Evolutionary conservation across 306 rosid genomes (phyloP), one percentile per base, ranked within the genome.

Genomic region (Medicago lupulina): DNA sequence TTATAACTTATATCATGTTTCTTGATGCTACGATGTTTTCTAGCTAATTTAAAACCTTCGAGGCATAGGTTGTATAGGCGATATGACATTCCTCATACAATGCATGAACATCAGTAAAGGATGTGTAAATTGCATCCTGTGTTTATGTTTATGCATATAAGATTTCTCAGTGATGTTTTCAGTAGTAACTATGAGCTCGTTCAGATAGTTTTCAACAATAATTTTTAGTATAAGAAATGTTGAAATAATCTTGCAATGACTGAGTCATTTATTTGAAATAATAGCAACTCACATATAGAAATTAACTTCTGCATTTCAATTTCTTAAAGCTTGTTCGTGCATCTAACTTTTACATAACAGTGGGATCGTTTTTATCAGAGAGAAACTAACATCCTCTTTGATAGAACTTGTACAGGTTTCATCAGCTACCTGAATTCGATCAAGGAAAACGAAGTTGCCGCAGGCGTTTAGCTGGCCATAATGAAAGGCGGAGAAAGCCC

Each of bases 361-460:
- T 1, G 21, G 2, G 4, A 53, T 10, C 25, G 17, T 53, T 16
- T 18, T 18, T 3, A 18, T 54, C 5, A 8, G 2, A 9, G n/a
- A 54, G 60, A 79, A 71, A 41, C 81, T 87, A 82, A 82, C 79
- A 65, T 63, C 67, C 55, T 61, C 34, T 51, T 41, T 86, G 58
- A 39, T 77, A 17, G 66, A 67, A 0, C 70, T 57, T 79, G 67
- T 19, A 40, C 96, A 94, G 98, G 62, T 95, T 95, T 81, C 98
- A 95, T 74, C 95, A 76, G 80, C 97, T 95, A 68, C 84, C 96
- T 31, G 98, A 95, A 75, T 95, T 95, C 77, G 98, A 95, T 83
- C 96, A 87, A 87, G 97, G 96, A 46, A 95, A 92, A 77, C 88
- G 98, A 70, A 94, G 98, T 71, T 94, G 98, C 73, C 95, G 98